Percentiles rank a stretch among this genome's conserved stretches.
These are phyloP conservation scores for Xylaria sp. DNA, from an alignment of 2,329 filamentous ascomycete species.

Conservation along the genomic window DNA sequence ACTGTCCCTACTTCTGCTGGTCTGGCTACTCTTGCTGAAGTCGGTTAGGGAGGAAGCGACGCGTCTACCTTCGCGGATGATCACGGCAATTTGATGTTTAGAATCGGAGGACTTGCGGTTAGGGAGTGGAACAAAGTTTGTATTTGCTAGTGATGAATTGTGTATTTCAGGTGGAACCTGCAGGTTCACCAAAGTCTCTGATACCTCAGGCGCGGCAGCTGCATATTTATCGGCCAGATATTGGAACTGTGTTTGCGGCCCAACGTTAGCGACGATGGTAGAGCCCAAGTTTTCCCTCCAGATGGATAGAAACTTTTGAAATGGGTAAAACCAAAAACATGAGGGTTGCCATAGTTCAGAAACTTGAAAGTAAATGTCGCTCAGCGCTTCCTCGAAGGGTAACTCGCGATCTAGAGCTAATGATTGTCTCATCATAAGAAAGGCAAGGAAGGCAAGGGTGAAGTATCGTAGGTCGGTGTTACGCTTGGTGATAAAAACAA, in stretches of 20 bases:
- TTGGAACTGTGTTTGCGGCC: slow-evolving; percentile 63
- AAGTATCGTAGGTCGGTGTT: slow-evolving; percentile 2
- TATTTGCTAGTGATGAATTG: slow-evolving; percentile 60
- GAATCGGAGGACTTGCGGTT: slow-evolving; percentile 59
- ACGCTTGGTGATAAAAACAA: not conserved
- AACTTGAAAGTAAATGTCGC: slow-evolving; percentile 61
- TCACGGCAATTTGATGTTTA: slow-evolving; percentile 69
- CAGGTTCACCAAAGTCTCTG: slow-evolving; percentile 73
- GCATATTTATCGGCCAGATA: slow-evolving; percentile 75
- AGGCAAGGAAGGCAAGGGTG: slow-evolving; percentile 27
- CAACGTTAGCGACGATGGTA: slow-evolving; percentile 29
- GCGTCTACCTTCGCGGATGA: slow-evolving; percentile 72
- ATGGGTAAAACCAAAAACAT: slow-evolving; percentile 26
- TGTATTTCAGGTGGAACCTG: slow-evolving; percentile 68
- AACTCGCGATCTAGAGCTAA: slow-evolving; percentile 89
- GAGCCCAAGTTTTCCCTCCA: not conserved
- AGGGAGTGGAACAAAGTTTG: slow-evolving; percentile 65
- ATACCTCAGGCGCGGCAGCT: slow-evolving; percentile 72
- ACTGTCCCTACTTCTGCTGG: slow-evolving; percentile 63
- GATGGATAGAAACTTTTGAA: not conserved
- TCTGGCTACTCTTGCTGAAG: slow-evolving; percentile 63
- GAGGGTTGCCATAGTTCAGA: slow-evolving; percentile 51
- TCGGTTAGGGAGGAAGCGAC: slow-evolving; percentile 63
- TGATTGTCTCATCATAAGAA: slow-evolving; percentile 60
- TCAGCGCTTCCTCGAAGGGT: slow-evolving; percentile 65